A percentile compares a stretch with the other conserved stretches of the same genome.
Evolutionary conservation across 148 eudicot species (phyloP).

Genomic region (Polygonum aviculare): DNA sequence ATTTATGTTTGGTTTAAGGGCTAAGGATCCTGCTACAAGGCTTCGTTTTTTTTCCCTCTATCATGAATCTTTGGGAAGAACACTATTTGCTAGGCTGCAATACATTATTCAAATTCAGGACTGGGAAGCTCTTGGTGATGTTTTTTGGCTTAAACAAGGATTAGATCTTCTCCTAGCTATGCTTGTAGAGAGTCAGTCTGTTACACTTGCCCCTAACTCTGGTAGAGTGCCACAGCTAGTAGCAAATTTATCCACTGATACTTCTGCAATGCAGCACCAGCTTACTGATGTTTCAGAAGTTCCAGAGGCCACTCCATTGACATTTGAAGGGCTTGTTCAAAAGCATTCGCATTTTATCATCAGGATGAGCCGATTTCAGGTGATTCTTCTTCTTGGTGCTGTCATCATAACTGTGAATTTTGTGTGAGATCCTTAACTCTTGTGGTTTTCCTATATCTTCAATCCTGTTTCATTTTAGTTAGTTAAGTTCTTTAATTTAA

Average conservation of each 20-base stretch:
- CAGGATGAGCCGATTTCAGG: constrained; percentile 81
- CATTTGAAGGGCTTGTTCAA: constrained; percentile 68
- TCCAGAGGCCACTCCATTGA: constrained; percentile 65
- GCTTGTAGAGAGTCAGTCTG: constrained; percentile 81
- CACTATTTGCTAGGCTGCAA: constrained; percentile 74
- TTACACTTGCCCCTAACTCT: constrained; percentile 95
- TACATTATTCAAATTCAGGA: constrained; percentile 90
- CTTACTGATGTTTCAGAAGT: constrained; percentile 48
- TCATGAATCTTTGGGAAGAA: constrained; percentile 83
- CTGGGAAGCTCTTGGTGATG: constrained; percentile 97
- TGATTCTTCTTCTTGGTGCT: constrained; percentile 8
- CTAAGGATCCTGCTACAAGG: constrained; percentile 85
- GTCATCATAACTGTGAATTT: background rate
- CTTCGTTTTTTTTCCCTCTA: constrained; percentile 74
- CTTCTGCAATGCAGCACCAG: constrained; percentile 60
- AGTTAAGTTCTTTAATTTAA: background rate
- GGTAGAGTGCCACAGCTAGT: constrained; percentile 76
- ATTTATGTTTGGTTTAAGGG: constrained; percentile 93
- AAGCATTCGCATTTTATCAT: constrained; percentile 67
- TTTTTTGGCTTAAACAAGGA: constrained; percentile 99
- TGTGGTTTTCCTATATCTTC: background rate
- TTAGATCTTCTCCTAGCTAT: constrained; percentile 97
- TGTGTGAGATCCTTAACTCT: background rate
- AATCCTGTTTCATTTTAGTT: background rate
- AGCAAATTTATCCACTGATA: constrained; percentile 47